Evolutionary conservation across 2,329 filamentous ascomycete species (phyloP).

Genomic region (Aureobasidium sp.): DNA sequence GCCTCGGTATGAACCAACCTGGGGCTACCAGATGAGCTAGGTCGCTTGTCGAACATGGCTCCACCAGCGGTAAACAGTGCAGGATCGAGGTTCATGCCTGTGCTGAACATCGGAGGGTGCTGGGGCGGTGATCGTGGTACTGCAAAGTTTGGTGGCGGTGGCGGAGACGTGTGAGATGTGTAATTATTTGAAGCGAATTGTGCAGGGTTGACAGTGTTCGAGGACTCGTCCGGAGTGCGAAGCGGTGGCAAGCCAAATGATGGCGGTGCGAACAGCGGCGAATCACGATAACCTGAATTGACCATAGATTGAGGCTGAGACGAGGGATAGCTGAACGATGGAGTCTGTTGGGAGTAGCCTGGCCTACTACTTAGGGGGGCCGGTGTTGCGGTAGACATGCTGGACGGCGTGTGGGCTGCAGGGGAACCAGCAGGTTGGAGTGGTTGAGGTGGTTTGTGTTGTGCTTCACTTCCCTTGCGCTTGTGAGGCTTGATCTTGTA

Average conservation of each 20-base stretch:
- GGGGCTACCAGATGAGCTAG: constrained; percentile 19
- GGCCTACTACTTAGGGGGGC: constrained; percentile 14
- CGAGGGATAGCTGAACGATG: constrained; percentile 22
- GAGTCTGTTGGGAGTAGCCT: constrained; percentile 21
- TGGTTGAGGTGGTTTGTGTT: constrained; percentile 17
- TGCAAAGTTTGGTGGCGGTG: constrained; percentile 9
- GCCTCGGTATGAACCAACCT: neutral
- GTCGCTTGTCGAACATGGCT: constrained; percentile 28
- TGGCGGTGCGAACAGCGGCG: constrained; percentile 22
- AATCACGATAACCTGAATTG: constrained; percentile 23
- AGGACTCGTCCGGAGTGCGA: constrained; percentile 16
- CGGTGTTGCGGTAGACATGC: constrained; percentile 16
- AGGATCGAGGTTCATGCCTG: constrained; percentile 16
- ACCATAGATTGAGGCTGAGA: constrained; percentile 15
- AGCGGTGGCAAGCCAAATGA: constrained; percentile 18
- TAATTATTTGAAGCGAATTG: constrained; percentile 15
- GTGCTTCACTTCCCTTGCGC: constrained; percentile 48
- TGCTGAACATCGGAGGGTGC: constrained; percentile 11
- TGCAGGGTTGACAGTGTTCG: constrained; percentile 17
- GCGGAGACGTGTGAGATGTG: constrained; percentile 15
- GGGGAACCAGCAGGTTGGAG: constrained; percentile 28
- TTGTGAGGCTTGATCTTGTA: constrained; percentile 73
- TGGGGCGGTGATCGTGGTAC: constrained; percentile 8
- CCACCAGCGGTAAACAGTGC: constrained; percentile 18
- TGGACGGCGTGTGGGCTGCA: constrained; percentile 19